These are phyloP conservation scores for Fusarium sp. DNA, from an alignment of 2,329 filamentous ascomycete genomes.

Conservation along the genomic window DNA sequence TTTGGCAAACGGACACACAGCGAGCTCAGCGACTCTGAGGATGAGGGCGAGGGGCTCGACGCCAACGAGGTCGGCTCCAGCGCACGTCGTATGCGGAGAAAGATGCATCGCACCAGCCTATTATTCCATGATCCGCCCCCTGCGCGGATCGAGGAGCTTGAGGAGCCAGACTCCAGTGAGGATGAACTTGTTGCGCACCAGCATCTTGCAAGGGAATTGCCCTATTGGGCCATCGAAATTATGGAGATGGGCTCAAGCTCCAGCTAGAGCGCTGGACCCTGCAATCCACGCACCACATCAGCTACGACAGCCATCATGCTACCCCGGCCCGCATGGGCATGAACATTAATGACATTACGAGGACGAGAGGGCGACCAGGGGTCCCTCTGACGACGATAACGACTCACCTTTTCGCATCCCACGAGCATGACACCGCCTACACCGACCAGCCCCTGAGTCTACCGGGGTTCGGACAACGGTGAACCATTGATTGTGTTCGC, in stretches of 20 bases:
- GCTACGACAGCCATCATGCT: conserved; percentile 27
- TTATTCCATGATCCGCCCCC: conserved; percentile 61
- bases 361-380: conserved; percentile 35
- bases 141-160: conserved; percentile 63
- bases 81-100: conserved; percentile 59
- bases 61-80: conserved; percentile 57
- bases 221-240: conserved; percentile 60
- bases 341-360: conserved; percentile 42
- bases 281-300: conserved; percentile 21
- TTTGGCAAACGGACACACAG: conserved; percentile 65
- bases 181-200: conserved; percentile 54
- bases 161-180: conserved; percentile 61
- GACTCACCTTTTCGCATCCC: conserved; percentile 36
- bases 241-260: conserved; percentile 58
- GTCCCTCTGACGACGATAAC: conserved; percentile 42
- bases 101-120: conserved; percentile 58
- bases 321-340: conserved; percentile 32
- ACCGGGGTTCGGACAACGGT: conserved; percentile 17
- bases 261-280: conserved; percentile 34
- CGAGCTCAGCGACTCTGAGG: conserved; percentile 63
- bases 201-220: conserved; percentile 59
- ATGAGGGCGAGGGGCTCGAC: conserved; percentile 53
- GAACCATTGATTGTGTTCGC: conserved; percentile 22
- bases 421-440: conserved; percentile 36
- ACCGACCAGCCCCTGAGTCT: conserved; percentile 26